Evolutionary conservation across 148 eudicot species (phyloP), one percentile per base, ranked within the genome.

Genomic region (Cornus controversa): DNA sequence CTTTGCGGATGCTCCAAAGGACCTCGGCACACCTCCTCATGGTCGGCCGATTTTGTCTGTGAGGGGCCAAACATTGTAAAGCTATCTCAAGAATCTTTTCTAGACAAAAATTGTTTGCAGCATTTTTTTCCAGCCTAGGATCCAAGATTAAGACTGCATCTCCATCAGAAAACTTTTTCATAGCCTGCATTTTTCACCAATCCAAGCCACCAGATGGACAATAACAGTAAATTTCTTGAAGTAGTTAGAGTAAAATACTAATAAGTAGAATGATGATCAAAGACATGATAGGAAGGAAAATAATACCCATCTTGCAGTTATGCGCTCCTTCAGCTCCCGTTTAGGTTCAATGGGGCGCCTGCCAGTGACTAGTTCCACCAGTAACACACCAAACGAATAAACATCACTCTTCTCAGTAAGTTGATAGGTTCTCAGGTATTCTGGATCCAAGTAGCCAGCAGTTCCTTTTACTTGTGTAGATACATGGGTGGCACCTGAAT

Each of bases 381-480:
- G 79, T 73, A 95, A 85, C n/a, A 88, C 91, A 53, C 99, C 99
- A 81, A 93, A 95, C 23, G 99, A 95, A 80, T 95, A 95, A 63
- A 95, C 99, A 74, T 93, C 99, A 58, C 99, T 95, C 83, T 90
- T 95, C 53, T 87, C 99, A 2, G 99, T 95, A 16, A 95, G 94
- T 47, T 95, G 96, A 75, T 89, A 90, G 63, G 96, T 93, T 75
- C 74, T 89, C 5, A 95, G 86, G 75, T 95, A 95, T 72, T 90
- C 99, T 5, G 99, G 99, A 79, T 95, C 99, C 64, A 95, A 85
- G 84, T 95, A 93, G 40, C 99, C 99, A 11, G 97, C 97, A 25
- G 99, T 95, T 80, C 99, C 99, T 88, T 93, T 95, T 29, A 95
- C 92, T 86, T 93, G 94, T 60, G 99, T 95, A 15, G 90, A 91